A percentile compares a stretch with the other conserved stretches of the same genome.
Evolutionary conservation across 164 flowering plant genomes (phyloP).

Genomic region (Malania oleifera): DNA sequence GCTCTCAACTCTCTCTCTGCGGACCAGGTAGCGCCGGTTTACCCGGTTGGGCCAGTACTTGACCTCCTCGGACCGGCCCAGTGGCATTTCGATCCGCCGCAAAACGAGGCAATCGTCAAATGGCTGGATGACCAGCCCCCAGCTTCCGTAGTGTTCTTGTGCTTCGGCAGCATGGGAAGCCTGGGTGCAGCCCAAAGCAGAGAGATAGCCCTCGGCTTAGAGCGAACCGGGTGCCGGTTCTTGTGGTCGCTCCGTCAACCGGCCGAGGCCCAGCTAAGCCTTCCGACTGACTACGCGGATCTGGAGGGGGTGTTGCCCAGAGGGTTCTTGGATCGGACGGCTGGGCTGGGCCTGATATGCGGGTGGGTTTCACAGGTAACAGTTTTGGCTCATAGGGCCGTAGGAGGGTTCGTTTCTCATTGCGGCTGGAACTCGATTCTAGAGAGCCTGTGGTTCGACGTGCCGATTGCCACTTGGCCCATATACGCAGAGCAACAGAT

Average conservation of each 20-base stretch:
- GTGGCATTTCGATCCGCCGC: too few species aligned
- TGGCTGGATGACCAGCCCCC: background rate
- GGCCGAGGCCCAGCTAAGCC: background rate
- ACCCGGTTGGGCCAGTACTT: background rate
- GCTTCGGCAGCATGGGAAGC: conserved; percentile 1
- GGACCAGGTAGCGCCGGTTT: background rate
- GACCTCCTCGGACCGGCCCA: background rate
- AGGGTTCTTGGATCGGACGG: conserved; percentile 1
- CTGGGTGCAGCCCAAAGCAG: background rate
- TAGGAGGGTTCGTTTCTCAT: background rate
- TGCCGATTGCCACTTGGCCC: background rate
- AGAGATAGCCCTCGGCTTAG: background rate
- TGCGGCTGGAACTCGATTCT: conserved; percentile 1
- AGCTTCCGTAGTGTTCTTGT: background rate
- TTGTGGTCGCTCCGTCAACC: background rate
- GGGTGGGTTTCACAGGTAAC: background rate
- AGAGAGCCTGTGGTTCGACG: background rate
- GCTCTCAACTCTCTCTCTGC: background rate
- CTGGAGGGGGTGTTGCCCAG: background rate
- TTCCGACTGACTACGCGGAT: background rate
- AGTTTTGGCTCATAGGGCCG: background rate
- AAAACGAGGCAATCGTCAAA: background rate
- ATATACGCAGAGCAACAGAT: background rate
- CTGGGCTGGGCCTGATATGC: background rate
- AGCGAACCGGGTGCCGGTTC: background rate